Conservation (phyloP, 2,329 filamentous ascomycete species). For the Tolypocladium ophioglossoides region DNA sequence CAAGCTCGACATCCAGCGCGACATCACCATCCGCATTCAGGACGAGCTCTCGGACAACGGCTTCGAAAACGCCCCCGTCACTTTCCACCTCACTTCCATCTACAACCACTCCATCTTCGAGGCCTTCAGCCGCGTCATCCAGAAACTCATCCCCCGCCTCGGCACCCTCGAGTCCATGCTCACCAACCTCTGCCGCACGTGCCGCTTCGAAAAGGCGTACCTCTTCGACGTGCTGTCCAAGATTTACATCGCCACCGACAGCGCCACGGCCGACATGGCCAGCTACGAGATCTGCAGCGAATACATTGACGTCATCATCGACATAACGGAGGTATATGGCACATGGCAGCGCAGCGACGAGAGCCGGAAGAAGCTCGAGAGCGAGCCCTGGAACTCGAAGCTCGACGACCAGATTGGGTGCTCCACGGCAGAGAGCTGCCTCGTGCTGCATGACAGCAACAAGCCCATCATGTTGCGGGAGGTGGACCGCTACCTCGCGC, state of each 20-base stretch:
- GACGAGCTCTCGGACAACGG: constrained; percentile 91
- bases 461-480: constrained; percentile 58
- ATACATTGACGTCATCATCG: constrained; percentile 96
- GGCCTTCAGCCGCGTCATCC: constrained; percentile 95
- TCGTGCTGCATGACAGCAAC: constrained; percentile 54
- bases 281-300: constrained; percentile 98
- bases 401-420: constrained; percentile 58
- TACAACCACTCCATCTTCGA: constrained; percentile 99
- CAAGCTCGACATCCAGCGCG: constrained; percentile 88
- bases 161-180: constrained; percentile 89
- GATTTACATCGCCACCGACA: constrained; percentile 97
- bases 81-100: constrained; percentile 93
- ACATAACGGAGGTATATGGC: constrained; percentile 91
- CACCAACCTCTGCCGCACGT: constrained; percentile 86
- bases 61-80: constrained; percentile 86
- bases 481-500: constrained; percentile 63
- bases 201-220: constrained; percentile 95
- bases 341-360: constrained; percentile 51
- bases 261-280: constrained; percentile 82
- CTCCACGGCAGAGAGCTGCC: constrained; percentile 55
- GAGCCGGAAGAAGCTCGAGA: constrained; percentile 46
- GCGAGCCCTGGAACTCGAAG: constrained; percentile 48
- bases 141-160: constrained; percentile 89
- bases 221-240: constrained; percentile 96
- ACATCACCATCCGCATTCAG: constrained; percentile 92